These are phyloP conservation scores for Kwoniella shandongensis DNA, from an alignment of 768 basidiomycete genomes.

Conservation along the genomic window DNA sequence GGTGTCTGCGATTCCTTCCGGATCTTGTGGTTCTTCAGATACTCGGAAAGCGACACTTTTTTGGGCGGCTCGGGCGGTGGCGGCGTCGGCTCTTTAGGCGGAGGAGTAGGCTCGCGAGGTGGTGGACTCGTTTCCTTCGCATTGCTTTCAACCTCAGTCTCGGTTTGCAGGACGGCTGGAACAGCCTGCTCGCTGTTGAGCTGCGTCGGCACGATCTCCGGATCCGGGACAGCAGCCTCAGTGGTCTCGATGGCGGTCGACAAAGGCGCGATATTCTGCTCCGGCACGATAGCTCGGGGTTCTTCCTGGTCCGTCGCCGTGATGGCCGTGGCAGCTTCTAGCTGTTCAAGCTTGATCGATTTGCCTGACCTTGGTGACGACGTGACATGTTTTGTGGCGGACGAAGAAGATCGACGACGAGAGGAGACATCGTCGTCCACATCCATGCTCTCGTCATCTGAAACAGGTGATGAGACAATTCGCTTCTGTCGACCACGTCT, in stretches of 20 bases:
- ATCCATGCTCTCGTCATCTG: constrained; percentile 26
- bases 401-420: not conserved
- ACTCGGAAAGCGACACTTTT: constrained; percentile 42
- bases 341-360: constrained; percentile 15
- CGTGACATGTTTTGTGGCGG: not conserved
- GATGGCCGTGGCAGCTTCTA: constrained; percentile 5
- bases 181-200: not conserved
- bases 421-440: not conserved
- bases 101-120: constrained; percentile 22
- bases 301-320: not conserved
- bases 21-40: constrained; percentile 35
- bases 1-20: constrained; percentile 28
- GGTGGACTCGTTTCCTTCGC: constrained; percentile 15
- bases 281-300: constrained; percentile 18
- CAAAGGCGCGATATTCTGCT: constrained; percentile 21
- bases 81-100: constrained; percentile 23
- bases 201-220: constrained; percentile 2
- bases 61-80: constrained; percentile 36
- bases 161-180: no score
- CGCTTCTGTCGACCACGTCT: constrained; percentile 18
- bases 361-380: constrained; percentile 16
- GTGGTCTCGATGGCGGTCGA: constrained; percentile 13
- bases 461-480: constrained; percentile 32
- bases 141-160: not conserved
- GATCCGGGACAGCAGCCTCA: constrained; percentile 3